Base-by-base conservation (phyloP, 164 flowering plant genomes). In the Kingdonia uniflora region DNA sequence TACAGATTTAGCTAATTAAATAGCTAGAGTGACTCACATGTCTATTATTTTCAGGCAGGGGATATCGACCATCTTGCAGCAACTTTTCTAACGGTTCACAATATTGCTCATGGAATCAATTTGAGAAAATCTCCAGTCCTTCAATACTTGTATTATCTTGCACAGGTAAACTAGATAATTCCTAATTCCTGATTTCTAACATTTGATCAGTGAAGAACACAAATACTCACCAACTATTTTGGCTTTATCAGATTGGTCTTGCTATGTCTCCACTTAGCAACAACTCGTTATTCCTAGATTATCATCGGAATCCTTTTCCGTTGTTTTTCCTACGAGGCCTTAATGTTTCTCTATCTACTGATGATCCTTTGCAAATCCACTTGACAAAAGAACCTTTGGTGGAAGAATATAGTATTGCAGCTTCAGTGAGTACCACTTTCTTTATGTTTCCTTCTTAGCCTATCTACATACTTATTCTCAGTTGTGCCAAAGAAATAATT, bases 181-280 rank as follows among this genome's bases (percentile, higher is more conserved):
- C n/a, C n/a, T n/a, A n/a, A n/a, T n/a, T n/a, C n/a, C n/a, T n/a
- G n/a, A n/a, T n/a, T n/a, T n/a, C n/a, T n/a, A n/a, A n/a, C n/a
- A n/a, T n/a, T n/a, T n/a, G n/a, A n/a, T n/a, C n/a, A n/a, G n/a
- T n/a, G n/a, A n/a, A n/a, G n/a, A n/a, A n/a, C n/a, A n/a, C n/a
- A n/a, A n/a, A n/a, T n/a, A n/a, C n/a, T n/a, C n/a, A n/a, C n/a
- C n/a, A n/a, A n/a, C n/a, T n/a, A n/a, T n/a, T n/a, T n/a, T n/a
- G n/a, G n/a, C n/a, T 14, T 44, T 19, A 37, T 42, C 65, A 83
- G 86, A 52, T 83, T 64, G 86, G 90, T 48, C 59, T 83, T 63
- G 75, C 80, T 1, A 76, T 83, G 90, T 80, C 90, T 39, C 90
- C 90, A 19, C 61, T 83, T 62, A 80, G 90, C 76, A 80, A 83